Base-by-base conservation (phyloP, 2,329 filamentous ascomycete genomes). In the Penicillium palitans region DNA sequence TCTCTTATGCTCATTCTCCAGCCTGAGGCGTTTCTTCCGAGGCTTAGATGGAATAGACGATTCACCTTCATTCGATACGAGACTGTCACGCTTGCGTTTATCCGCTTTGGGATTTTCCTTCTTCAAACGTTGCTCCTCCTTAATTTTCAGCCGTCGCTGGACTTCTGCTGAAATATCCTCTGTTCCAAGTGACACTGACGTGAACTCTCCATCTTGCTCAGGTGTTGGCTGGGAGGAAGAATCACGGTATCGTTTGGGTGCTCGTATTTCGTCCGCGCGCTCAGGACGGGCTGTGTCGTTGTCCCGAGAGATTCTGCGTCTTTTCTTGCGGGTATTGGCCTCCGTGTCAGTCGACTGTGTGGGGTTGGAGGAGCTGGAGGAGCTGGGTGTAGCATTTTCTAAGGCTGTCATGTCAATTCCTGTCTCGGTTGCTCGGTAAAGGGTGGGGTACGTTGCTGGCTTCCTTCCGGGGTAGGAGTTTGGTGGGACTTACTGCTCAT, bases 151-250 rank as follows among this genome's bases (percentile, higher is more conserved):
- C n/a, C 77, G 70, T 19, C 74, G 73, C 53, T 79, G 76, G 0
- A 81, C 79, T 48, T 79, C 78, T 12, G 70, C 74, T 3, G 77
- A 78, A 47, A 80, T 80, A 58, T 80, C 78, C 52, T 80, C 77
- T 25, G 72, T 74, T 40, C 76, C 74, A 17, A 72, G 47, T n/a
- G 70, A 64, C 0, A 66, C 60, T 0, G 71, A 65, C 7, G 64
- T 61, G 17, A 68, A 58, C 24, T 72, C 67, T n/a, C 67, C 69
- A 27, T 71, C 60, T 13, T 24, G 49, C 27, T 67, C 67, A 1
- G 65, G n/a, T 9, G 48, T 63, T 60, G 13, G 57, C 41, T 33
- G 64, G 52, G 24, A 65, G 4, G 47, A 39, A 8, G 12, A 19
- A 27, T 61, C 56, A 15, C 60, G 50, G 39, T 44, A 42, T 31